phyloP scores from a whole-genome alignment of 108 stramenopile species.

The Cyclotella distinguenda region DNA sequence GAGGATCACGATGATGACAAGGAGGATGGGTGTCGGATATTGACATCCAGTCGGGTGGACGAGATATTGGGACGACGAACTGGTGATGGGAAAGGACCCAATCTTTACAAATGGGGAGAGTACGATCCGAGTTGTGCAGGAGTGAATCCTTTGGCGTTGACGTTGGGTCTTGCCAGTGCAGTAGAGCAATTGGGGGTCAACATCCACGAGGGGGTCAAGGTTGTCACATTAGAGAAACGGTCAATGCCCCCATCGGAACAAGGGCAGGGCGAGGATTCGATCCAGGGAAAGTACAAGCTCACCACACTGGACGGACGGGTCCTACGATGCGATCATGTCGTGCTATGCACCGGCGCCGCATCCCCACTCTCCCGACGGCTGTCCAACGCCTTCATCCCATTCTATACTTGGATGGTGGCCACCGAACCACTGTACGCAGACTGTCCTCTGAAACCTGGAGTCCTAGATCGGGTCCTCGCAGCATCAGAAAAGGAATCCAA shows the following conservation, averaged over 20 bases:
- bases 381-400: conserved; percentile 27
- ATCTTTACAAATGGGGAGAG: conserved; percentile 33
- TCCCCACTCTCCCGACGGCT: conserved; percentile 11
- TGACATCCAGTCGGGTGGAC: conserved; percentile 21
- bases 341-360: conserved; percentile 41
- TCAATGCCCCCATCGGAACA: background rate
- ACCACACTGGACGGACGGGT: conserved; percentile 18
- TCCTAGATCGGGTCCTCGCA: background rate
- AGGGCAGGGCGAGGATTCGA: too few species aligned
- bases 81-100: background rate
- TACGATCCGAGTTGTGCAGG: conserved; percentile 35
- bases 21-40: conserved; percentile 16
- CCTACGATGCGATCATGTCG: conserved; percentile 36
- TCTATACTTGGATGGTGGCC: conserved; percentile 46
- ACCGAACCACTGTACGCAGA: conserved; percentile 22
- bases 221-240: conserved; percentile 14
- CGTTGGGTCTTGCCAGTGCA: conserved; percentile 32
- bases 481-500: background rate
- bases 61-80: conserved; percentile 24
- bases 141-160: conserved; percentile 31
- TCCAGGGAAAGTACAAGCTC: conserved; percentile 26
- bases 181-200: conserved; percentile 31
- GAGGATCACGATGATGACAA: conserved; percentile 6
- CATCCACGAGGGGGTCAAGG: conserved; percentile 28
- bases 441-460: conserved; percentile 23